Conservation (phyloP, 495 filamentous ascomycete genomes). For the Tetracladium setigerum region DNA sequence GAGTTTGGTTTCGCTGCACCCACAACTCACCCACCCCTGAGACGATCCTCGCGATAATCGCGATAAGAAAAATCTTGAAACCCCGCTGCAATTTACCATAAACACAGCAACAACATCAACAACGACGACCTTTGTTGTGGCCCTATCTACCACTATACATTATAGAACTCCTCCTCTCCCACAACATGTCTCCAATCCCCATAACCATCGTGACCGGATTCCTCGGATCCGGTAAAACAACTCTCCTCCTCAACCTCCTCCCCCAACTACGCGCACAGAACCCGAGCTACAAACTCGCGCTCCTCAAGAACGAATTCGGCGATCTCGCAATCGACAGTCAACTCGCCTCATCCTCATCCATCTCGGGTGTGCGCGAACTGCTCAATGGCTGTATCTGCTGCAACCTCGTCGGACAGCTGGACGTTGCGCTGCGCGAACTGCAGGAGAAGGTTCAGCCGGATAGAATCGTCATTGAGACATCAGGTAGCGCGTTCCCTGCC, state of each 20-base stretch:
- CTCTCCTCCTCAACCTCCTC: conserved; percentile 80
- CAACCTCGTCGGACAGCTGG: conserved; percentile 88
- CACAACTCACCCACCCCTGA: too few species aligned
- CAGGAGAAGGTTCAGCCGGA: conserved; percentile 54
- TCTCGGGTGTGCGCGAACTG: conserved; percentile 85
- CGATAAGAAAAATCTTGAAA: too few species aligned
- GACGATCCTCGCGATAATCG: too few species aligned
- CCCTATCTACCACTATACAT: too few species aligned
- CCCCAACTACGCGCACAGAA: conserved; percentile 66
- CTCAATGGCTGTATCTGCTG: conserved; percentile 98
- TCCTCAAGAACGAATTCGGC: conserved; percentile 97
- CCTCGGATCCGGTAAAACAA: conserved; percentile 90
- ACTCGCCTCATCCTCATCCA: conserved; percentile 69
- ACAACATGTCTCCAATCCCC: conserved; percentile 58
- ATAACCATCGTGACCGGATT: conserved; percentile 95
- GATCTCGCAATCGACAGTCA: conserved; percentile 90
- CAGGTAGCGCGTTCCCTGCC: conserved; percentile 79
- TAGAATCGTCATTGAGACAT: conserved; percentile 89
- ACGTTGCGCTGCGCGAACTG: conserved; percentile 69
- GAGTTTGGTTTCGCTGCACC: too few species aligned
- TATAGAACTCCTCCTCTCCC: not conserved
- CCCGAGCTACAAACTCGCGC: conserved; percentile 72
- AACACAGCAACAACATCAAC: too few species aligned
- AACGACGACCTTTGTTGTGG: too few species aligned
- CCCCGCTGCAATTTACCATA: too few species aligned